phyloP scores from a whole-genome alignment of 2,329 filamentous ascomycete species.

The Colletotrichum godetiae region DNA sequence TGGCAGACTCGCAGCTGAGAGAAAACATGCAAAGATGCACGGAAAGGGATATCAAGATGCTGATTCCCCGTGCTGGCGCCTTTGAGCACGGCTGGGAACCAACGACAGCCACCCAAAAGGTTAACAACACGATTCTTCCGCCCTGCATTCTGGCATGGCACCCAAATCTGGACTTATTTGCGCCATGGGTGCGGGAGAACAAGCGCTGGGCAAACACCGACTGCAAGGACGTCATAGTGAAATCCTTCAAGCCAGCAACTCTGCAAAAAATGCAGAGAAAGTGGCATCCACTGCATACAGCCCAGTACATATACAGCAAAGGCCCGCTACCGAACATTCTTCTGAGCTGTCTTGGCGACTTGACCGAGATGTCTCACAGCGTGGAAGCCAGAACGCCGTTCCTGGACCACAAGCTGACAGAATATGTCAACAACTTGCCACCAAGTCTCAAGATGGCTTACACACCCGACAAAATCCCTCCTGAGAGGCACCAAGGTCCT shows the following conservation, averaged over 20 bases:
- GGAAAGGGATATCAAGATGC: background rate
- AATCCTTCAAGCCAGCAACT: slow-evolving; percentile 22
- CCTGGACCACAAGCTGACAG: slow-evolving; percentile 45
- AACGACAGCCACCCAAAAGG: background rate
- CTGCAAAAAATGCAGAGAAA: slow-evolving; percentile 38
- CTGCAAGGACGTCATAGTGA: background rate
- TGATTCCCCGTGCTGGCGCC: background rate
- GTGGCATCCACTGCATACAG: slow-evolving; percentile 44
- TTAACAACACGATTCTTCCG: background rate
- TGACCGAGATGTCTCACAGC: slow-evolving; percentile 49
- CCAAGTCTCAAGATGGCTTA: slow-evolving; percentile 17
- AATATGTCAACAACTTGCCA: slow-evolving; percentile 39
- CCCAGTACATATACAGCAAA: slow-evolving; percentile 42
- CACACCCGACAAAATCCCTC: slow-evolving; percentile 8
- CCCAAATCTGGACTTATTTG: background rate
- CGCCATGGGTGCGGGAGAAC: background rate
- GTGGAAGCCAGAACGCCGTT: slow-evolving; percentile 48
- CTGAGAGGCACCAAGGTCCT: slow-evolving; percentile 12
- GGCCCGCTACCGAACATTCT: slow-evolving; percentile 40
- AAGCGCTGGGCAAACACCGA: background rate
- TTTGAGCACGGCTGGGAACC: slow-evolving; percentile 23
- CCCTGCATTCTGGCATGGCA: slow-evolving; percentile 9
- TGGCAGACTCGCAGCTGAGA: background rate
- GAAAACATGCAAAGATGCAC: slow-evolving; percentile 11
- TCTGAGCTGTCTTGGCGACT: slow-evolving; percentile 45